Evolutionary conservation across 805 yeast genomes (phyloP), one percentile per base, ranked within the genome.

Genomic region (Teunomyces stri): DNA sequence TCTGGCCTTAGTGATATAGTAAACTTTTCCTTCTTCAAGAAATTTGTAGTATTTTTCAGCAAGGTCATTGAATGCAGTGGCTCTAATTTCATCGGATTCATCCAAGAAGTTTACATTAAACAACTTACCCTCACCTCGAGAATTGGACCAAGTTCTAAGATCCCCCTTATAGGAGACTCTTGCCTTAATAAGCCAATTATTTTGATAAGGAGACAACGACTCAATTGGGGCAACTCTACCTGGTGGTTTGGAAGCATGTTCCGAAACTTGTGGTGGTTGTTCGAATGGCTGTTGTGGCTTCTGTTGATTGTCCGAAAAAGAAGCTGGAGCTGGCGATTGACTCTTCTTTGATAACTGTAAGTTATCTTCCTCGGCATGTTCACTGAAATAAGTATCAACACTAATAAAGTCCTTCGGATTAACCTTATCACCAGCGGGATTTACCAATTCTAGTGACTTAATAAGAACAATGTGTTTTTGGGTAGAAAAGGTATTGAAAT

Each of bases 21-120:
- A 94, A 6, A 88, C 95, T 66, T 87, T 84, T 30, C 96, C 97
- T 62, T 90, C 98, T 64, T 87, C 87, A 43, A 94, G 69, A 27
- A 82, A 59, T 56, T 85, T 87, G 70, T 80, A 84, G 61, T 80
- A 86, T 61, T 81, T 82, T 50, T 87, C 96, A 10, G 92, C 97
- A 57, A 80, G 78, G 33, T 89, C 92, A 64, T 87, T 88, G 68
- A 94, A 94, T 1, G 94, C 97, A 2, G 98, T 90, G 9, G 96
- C 97, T 60, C 94, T 80, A 57, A 94, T 94, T 71, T 94, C 98
- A 59, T 94, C 96, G 5, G 97, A 87, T 64, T 94, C 96, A 64
- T 94, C 99, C 48, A 92, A 70, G 49, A 94, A 82, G 56, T 89
- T 89, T 27, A 89, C 88, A 57, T 85, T 87, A 73, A 94, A 90